Conservation (phyloP, 352 stramenopile species). For the Globisporangium abappressorium region DNA sequence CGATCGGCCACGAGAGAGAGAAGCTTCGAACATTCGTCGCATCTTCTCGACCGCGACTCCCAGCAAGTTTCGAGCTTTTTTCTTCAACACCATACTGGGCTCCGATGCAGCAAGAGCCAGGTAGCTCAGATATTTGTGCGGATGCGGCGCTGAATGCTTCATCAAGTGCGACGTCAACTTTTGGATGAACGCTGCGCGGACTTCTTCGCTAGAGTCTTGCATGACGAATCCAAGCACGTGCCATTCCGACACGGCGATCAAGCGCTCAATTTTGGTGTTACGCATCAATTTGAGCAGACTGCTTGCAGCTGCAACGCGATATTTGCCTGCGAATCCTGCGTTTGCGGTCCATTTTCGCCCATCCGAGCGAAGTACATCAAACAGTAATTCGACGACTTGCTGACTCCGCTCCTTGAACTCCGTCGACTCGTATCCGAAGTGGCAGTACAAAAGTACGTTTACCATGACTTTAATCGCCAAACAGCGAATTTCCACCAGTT, state of each 20-base stretch:
- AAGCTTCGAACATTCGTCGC: constrained; percentile 69
- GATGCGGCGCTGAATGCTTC: constrained; percentile 52
- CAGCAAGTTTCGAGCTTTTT: constrained; percentile 46
- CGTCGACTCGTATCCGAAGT: constrained; percentile 13
- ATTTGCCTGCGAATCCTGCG: constrained; percentile 36
- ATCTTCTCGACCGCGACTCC: constrained; percentile 63
- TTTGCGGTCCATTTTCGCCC: constrained; percentile 44
- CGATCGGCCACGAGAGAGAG: constrained; percentile 20
- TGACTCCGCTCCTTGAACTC: constrained; percentile 24
- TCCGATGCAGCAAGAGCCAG: constrained; percentile 68
- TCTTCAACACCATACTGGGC: constrained; percentile 45
- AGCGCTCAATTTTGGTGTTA: constrained; percentile 46
- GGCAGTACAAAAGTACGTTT: constrained; percentile 56
- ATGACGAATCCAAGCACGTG: constrained; percentile 75
- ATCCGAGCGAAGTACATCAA: constrained; percentile 61
- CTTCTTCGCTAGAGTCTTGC: constrained; percentile 71
- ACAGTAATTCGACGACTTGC: constrained; percentile 47
- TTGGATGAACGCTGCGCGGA: constrained; percentile 68
- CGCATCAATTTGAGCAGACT: constrained; percentile 68
- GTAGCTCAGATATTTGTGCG: constrained; percentile 83
- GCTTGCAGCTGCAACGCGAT: constrained; percentile 45
- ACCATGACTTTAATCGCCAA: constrained; percentile 56
- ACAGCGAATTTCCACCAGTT: constrained; percentile 47
- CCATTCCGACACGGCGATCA: constrained; percentile 59
- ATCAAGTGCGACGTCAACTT: constrained; percentile 72